phyloP scores from a whole-genome alignment of 345 rosid species.

The Citrus reticulata region DNA sequence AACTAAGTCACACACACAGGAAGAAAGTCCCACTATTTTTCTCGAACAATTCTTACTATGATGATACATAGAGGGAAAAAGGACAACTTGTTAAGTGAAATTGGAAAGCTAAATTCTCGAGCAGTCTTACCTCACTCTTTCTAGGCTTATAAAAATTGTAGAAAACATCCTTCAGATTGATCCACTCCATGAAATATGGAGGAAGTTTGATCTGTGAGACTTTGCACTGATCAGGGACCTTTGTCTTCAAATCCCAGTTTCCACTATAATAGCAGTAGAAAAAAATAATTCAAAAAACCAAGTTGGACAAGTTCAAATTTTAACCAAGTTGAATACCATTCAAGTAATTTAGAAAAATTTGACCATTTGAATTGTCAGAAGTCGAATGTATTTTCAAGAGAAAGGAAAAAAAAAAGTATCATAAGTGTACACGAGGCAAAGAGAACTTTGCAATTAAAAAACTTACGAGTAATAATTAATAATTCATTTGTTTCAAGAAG shows the following conservation, averaged over 20 bases:
- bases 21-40: not conserved
- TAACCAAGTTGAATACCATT: not conserved
- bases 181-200: constrained; percentile 82
- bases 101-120: not conserved
- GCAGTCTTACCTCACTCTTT: constrained; percentile 42
- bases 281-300: constrained; percentile 24
- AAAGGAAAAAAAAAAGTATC: not conserved
- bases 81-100: not conserved
- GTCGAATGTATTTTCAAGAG: not conserved
- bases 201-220: constrained; percentile 74
- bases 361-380: not conserved
- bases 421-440: not conserved
- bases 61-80: not conserved
- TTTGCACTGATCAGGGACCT: constrained; percentile 75
- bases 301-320: not conserved
- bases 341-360: not conserved
- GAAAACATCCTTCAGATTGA: constrained; percentile 81
- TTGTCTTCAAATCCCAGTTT: constrained; percentile 95
- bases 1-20: not conserved
- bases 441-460: not conserved
- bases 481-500: not conserved
- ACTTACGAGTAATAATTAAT: not conserved
- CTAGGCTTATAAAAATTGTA: constrained; percentile 59
- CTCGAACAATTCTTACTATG: not conserved
- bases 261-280: constrained; percentile 48